Evolutionary conservation across 257 asterid species (phyloP), one percentile per base, ranked within the genome.

Genomic region (Gentiana macrophylla): DNA sequence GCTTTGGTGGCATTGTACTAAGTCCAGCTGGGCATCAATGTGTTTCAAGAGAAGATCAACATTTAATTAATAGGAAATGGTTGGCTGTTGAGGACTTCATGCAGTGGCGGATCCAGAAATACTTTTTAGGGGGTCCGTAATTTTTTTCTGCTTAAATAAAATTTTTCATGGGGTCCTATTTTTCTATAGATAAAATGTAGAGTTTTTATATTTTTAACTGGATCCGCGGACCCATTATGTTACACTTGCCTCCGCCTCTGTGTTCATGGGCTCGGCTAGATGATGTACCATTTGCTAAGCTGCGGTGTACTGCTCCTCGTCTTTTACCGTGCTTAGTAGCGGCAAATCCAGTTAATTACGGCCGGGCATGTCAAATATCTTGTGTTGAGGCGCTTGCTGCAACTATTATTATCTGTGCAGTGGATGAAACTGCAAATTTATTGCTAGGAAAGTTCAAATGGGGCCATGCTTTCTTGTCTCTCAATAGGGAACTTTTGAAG

Each of bases 301-400:
- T 91, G 49, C 94, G 96, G 1, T 91, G 98, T 67, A 63, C 94
- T 59, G 86, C 96, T 52, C 98, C 98, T 63, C 98, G 98, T 58
- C 96, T 91, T 61, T 72, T 91, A 56, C 98, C 98, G 46, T 91
- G 97, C 95, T 75, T 91, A 87, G 98, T 84, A 65, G 98, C 98
- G 55, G 98, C 98, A 72, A 91, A 91, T 85, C 98, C 98, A 35
- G 95, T 91, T 46, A 91, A 91, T 69, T 91, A 91, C 67, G 98
- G 98, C 53, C 86, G 90, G n/a, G 97, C 98, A 1, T 87, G 97
- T 74, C 66, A 91, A 76, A 88, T 91, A 64, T 91, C 98, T 62
- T 91, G 98, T 60, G 98, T 91, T 7, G 98, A 91, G 82, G 98
- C 98, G 3, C 75, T 91, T 35, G 95, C 98, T 65, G 97, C 98